Evolutionary conservation across 805 yeast genomes (phyloP).

Genomic region (Tetrapisispora iriomotensis): DNA sequence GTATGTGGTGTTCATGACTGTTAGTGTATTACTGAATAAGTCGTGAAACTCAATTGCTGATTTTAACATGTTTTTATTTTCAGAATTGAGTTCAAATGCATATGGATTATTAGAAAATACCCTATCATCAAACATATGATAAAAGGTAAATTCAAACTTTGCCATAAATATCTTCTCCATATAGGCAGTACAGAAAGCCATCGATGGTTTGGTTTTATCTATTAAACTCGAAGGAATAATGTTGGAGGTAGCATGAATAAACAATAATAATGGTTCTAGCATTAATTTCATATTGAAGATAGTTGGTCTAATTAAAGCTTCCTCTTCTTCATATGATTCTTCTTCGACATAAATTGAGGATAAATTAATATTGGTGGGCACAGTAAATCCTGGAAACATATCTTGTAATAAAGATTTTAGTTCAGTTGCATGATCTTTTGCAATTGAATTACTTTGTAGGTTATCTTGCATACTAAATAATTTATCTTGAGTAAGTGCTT

Average conservation of each 20-base stretch:
- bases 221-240: constrained; percentile 26
- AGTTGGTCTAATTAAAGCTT: constrained; percentile 57
- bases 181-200: constrained; percentile 48
- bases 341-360: constrained; percentile 46
- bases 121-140: constrained; percentile 40
- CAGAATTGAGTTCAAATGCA: constrained; percentile 28
- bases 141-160: constrained; percentile 48
- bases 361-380: constrained; percentile 28
- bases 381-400: constrained; percentile 61
- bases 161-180: constrained; percentile 59
- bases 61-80: constrained; percentile 25
- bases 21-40: constrained; percentile 20
- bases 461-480: constrained; percentile 22
- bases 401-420: constrained; percentile 42
- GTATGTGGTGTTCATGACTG: constrained; percentile 29
- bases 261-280: constrained; percentile 61
- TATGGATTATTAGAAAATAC: constrained; percentile 34
- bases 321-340: constrained; percentile 49
- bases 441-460: constrained; percentile 16
- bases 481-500: constrained; percentile 1
- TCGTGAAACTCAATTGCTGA: constrained; percentile 22
- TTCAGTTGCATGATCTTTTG: constrained; percentile 31
- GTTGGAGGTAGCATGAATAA: constrained; percentile 48
- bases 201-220: constrained; percentile 23
- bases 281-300: constrained; percentile 74